These are phyloP conservation scores for Colletotrichum chrysophilum DNA, from an alignment of 2,329 filamentous ascomycete genomes.

Conservation along the genomic window DNA sequence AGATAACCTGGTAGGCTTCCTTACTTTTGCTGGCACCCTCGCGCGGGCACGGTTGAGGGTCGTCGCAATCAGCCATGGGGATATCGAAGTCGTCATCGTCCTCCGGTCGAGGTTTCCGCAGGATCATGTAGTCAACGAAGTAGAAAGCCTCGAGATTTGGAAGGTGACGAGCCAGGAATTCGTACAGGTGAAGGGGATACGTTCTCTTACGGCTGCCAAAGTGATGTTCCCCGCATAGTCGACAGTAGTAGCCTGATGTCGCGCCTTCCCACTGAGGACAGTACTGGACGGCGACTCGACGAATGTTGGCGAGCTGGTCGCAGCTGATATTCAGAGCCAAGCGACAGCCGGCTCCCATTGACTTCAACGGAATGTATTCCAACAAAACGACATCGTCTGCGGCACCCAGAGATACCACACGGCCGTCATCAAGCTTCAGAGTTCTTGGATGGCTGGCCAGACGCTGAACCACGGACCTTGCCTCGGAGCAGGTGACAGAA, in stretches of 20 bases:
- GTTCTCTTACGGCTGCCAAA: conserved; percentile 27
- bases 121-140: conserved; percentile 48
- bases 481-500: conserved; percentile 13
- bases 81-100: background rate
- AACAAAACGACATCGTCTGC: conserved; percentile 36
- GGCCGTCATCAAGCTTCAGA: conserved; percentile 29
- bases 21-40: background rate
- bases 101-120: conserved; percentile 28
- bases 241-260: conserved; percentile 31
- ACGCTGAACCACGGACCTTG: background rate
- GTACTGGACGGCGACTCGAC: conserved; percentile 46
- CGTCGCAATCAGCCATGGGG: background rate
- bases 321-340: conserved; percentile 32
- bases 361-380: conserved; percentile 35
- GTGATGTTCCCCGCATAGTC: conserved; percentile 37
- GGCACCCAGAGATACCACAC: conserved; percentile 33
- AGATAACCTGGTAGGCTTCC: background rate
- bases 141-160: conserved; percentile 48
- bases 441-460: conserved; percentile 14
- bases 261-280: conserved; percentile 44
- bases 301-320: conserved; percentile 34
- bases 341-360: conserved; percentile 29
- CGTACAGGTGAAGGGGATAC: conserved; percentile 46
- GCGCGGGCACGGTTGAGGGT: background rate
- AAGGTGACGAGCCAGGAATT: conserved; percentile 46